These are phyloP conservation scores for Chaetoceros muelleri DNA, from an alignment of 108 stramenopile species.

Conservation along the genomic window DNA sequence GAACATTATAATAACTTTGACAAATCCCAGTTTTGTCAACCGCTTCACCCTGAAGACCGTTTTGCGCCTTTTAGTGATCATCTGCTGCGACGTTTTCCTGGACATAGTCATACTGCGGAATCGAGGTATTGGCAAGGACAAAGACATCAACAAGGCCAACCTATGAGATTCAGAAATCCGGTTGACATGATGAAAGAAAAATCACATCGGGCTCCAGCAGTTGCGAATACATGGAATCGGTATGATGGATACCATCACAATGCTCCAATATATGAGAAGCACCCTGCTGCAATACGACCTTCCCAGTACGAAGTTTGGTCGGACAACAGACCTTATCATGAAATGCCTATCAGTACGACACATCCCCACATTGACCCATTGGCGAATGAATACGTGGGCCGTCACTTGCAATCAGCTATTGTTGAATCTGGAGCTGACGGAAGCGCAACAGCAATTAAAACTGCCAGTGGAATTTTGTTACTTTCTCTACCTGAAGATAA, in stretches of 20 bases:
- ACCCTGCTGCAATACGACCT: no score
- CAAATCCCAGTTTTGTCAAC: not conserved
- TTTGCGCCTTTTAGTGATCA: not conserved
- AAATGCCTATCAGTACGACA: not conserved
- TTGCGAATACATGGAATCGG: not conserved
- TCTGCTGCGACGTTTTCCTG: not conserved
- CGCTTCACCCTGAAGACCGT: not conserved
- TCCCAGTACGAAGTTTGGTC: not conserved
- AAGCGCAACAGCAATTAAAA: not conserved
- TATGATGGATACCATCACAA: not conserved
- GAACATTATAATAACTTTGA: not conserved
- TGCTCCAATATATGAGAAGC: not conserved
- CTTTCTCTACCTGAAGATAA: constrained; percentile 76
- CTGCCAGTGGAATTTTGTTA: constrained; percentile 18
- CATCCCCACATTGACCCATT: not conserved
- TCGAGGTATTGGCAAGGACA: not conserved
- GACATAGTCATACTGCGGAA: not conserved
- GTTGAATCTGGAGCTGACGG: not conserved
- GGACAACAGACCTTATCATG: not conserved
- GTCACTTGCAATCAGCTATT: not conserved
- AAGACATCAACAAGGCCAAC: not conserved
- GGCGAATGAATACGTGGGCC: not conserved
- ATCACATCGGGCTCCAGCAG: not conserved
- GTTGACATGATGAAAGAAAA: not conserved
- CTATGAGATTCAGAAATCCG: no score